Base-by-base conservation (phyloP, 164 flowering plant species). In the Umbilicus rupestris region DNA sequence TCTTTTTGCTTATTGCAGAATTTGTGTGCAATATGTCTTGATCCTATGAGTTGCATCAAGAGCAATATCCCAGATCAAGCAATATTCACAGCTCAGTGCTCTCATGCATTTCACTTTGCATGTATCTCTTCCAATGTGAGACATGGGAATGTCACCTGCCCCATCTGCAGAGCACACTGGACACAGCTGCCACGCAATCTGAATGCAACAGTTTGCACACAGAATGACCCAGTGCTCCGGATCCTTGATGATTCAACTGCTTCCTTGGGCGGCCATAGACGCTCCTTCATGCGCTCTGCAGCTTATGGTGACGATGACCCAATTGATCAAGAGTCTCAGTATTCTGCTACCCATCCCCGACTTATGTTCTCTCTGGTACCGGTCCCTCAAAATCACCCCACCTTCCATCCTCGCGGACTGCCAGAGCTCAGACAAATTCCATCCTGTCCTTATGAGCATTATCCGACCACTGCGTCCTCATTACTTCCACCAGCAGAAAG, bases 241-340 rank as follows among this genome's bases (percentile, higher is more conserved):
- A 90, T 90, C 64, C 87, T 92, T 33, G 98, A 92, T 63, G 90
- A 89, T 72, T 92, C 98, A 73, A 92, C 89, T 12, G 90, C 96
- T 70, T 85, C 80, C 30, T 84, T 83, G 60, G 80, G 98, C 19
- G 83, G 86, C 63, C 93, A 87, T 73, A 73, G 96, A n/a, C 93
- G 88, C 12, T 92, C 96, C 62, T 78, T 89, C 67, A 83, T 86
- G 29, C 90, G 80, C 62, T 77, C 93, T 31, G 86, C 86, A 30
- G 86, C 85, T 42, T 87, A 89, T 28, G 81, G 87, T 47, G 91
- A 84, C 52, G 91, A 87, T 49, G 86, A 89, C 73, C 96, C 96
- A 0, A 62, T 88, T 2, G 95, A 89, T 42, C 89, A 85, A 29
- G 62, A 50, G 55, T 78, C 80, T 70, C 76, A 72, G 47, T 17